Evolutionary conservation across 352 stramenopile species (phyloP), one percentile per base, ranked within the genome.

Genomic region (Phytopythium mirpurense): DNA sequence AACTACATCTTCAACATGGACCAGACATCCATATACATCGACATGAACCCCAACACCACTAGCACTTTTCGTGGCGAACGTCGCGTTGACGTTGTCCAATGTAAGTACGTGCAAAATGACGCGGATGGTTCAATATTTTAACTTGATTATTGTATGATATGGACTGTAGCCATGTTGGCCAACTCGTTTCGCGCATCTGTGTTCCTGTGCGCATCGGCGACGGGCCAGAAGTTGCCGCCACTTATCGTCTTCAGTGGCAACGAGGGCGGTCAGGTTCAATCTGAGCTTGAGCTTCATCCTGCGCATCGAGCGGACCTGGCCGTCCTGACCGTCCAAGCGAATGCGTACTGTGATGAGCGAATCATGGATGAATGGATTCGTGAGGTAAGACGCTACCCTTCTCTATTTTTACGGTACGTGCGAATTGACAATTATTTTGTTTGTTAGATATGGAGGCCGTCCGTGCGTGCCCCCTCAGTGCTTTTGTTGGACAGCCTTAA

Each of bases 11-110:
- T 24, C 24, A 49, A 49, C 15, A 49, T 49, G 43, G 26, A 37
- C 31, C 43, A 49, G 16, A 49, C 43, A 4, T 48, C 42, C 11
- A 18, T 48, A 12, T 48, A 49, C 24, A 49, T 49, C 43, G 43
- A 49, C 26, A 49, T 49, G 43, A 49, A 36, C 43, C 43, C 23
- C 4, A 49, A 49, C 26, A 24, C 23, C 7, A 49, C 43, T 10
- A 49, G 35, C 14, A 34, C 27, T n/a, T 49, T 49, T 23, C 15
- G 24, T 49, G 55, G 27, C 37, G 36, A 27, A 14, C 43, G 18
- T 19, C 31, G 36, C 24, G 43, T 49, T 9, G 21, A 49, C 12
- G 43, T 49, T 21, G 35, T 41, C 18, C 35, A 41, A 21, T 41
- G 35, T 41, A 41, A 21, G 16, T 41, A n/a, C n/a, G n/a, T n/a